A percentile compares a stretch with the other conserved stretches of the same genome.
phyloP scores from a whole-genome alignment of 768 basidiomycete genomes.

The Phylloporus sp. region DNA sequence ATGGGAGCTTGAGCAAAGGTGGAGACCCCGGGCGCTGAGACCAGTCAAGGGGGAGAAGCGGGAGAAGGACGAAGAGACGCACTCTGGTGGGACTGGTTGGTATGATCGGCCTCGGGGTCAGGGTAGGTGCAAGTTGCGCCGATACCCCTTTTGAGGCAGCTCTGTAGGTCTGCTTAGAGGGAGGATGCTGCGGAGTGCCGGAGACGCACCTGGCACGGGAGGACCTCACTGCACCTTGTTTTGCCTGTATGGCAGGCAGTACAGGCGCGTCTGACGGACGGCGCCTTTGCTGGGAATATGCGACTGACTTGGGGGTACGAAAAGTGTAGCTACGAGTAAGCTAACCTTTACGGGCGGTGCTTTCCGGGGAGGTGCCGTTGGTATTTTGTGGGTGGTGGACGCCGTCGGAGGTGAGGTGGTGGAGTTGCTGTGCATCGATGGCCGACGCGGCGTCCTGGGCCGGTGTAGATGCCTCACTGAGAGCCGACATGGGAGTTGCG shows the following conservation, averaged over 20 bases:
- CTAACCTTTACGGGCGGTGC: conserved; percentile 56
- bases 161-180: conserved; percentile 38
- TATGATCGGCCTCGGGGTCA: conserved; percentile 61
- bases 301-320: conserved; percentile 10
- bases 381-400: conserved; percentile 33
- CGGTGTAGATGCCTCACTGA: conserved; percentile 66
- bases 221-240: conserved; percentile 75
- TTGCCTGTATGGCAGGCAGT: conserved; percentile 79
- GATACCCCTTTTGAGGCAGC: conserved; percentile 76
- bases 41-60: conserved; percentile 5
- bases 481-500: conserved; percentile 67
- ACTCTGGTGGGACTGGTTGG: conserved; percentile 32
- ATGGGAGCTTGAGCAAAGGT: conserved; percentile 36
- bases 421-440: conserved; percentile 56
- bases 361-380: conserved; percentile 29
- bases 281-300: conserved; percentile 58
- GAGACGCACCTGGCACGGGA: conserved; percentile 67
- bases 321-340: conserved; percentile 18
- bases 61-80: conserved; percentile 4
- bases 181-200: conserved; percentile 7
- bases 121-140: conserved; percentile 69
- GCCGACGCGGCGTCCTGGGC: conserved; percentile 54
- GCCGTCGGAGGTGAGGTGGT: conserved; percentile 34
- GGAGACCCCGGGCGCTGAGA: conserved; percentile 32
- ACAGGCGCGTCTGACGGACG: conserved; percentile 76